A percentile compares a stretch with the other conserved stretches of the same genome.
These are phyloP conservation scores for Colletotrichum agaves DNA, from an alignment of 2,329 filamentous ascomycete species.

Conservation along the genomic window DNA sequence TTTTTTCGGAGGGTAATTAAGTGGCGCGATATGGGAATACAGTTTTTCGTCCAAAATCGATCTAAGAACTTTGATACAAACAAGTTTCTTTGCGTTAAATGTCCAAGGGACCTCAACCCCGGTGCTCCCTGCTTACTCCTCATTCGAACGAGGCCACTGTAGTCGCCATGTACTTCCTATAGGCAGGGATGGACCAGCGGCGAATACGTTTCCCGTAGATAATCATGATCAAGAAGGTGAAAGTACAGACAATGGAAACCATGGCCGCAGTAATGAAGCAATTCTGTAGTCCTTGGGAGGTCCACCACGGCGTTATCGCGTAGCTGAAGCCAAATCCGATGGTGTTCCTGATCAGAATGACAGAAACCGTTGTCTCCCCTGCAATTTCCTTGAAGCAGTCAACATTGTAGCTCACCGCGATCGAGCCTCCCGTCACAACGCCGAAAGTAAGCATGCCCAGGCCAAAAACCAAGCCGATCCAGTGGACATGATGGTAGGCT, in stretches of 20 bases:
- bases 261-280: neutral
- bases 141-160: neutral
- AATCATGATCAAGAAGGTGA: neutral
- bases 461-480: neutral
- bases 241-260: neutral
- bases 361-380: conserved; percentile 40
- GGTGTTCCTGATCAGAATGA: conserved; percentile 41
- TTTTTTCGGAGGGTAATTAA: fast-evolving
- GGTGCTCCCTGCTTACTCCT: neutral
- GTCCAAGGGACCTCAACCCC: fast-evolving
- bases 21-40: too few relatives aligned
- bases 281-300: neutral
- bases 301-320: neutral
- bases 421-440: neutral
- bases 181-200: neutral
- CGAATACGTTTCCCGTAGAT: neutral
- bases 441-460: neutral
- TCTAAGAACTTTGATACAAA: neutral
- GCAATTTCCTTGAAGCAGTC: conserved; percentile 12
- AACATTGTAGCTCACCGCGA: neutral
- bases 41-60: too few relatives aligned
- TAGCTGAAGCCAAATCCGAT: conserved; percentile 34
- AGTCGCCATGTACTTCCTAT: neutral
- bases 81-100: fast-evolving
- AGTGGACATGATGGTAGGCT: neutral